Conservation (phyloP, 768 basidiomycete species). For the Trametes elegans region DNA sequence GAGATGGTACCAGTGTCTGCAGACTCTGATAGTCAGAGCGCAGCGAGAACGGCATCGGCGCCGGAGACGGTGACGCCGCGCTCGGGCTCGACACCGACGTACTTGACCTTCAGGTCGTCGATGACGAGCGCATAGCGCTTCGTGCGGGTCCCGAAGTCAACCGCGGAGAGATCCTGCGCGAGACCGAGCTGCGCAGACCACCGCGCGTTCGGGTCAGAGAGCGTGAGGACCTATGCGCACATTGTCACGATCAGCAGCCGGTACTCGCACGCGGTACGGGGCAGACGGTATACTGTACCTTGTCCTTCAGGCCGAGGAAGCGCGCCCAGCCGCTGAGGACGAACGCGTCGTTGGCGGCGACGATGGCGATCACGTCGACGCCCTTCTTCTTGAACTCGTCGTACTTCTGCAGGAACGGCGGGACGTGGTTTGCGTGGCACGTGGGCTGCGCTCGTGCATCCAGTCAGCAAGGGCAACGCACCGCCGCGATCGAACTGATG, state of each 20-base stretch:
- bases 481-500: neutral
- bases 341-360: slow-evolving; percentile 80
- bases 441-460: slow-evolving; percentile 24
- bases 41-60: slow-evolving; percentile 42
- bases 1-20: neutral
- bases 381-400: slow-evolving; percentile 77
- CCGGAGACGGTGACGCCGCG: slow-evolving; percentile 36
- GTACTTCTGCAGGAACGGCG: slow-evolving; percentile 61
- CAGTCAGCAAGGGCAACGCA: neutral
- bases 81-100: slow-evolving; percentile 44
- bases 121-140: slow-evolving; percentile 61
- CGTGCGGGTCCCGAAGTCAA: slow-evolving; percentile 38
- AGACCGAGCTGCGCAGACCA: slow-evolving; percentile 41
- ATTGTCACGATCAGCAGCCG: neutral
- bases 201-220: slow-evolving; percentile 35
- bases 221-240: slow-evolving; percentile 30
- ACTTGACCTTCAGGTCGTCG: slow-evolving; percentile 69
- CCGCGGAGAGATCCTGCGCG: slow-evolving; percentile 50
- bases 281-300: slow-evolving; percentile 40
- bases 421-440: slow-evolving; percentile 44
- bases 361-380: slow-evolving; percentile 64
- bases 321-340: slow-evolving; percentile 50
- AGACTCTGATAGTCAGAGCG: slow-evolving; percentile 27
- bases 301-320: slow-evolving; percentile 48
- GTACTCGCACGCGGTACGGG: too few relatives aligned